A percentile compares a stretch with the other conserved stretches of the same genome.
These are phyloP conservation scores for Dendrobium catenatum DNA, from an alignment of 106 monocot genomes.

Conservation along the genomic window DNA sequence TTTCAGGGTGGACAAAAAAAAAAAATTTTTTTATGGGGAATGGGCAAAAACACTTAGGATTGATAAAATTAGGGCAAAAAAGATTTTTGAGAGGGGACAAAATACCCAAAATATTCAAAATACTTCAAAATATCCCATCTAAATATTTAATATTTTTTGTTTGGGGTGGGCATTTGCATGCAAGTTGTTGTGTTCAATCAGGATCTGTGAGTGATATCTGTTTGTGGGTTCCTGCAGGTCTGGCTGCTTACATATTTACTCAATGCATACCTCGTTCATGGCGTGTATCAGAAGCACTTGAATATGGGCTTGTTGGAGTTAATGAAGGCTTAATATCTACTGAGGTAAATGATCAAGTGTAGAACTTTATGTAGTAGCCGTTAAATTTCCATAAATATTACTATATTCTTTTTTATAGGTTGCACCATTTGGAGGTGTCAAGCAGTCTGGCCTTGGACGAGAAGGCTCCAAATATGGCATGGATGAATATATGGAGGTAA, in stretches of 20 bases:
- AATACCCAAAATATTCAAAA: too few relatives aligned
- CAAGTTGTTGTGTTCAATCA: neutral
- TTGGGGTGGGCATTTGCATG: neutral
- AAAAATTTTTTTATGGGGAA: too few relatives aligned
- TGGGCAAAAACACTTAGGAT: too few relatives aligned
- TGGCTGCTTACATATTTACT: constrained; percentile 90
- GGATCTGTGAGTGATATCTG: neutral
- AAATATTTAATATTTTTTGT: too few relatives aligned
- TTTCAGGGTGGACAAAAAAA: too few relatives aligned
- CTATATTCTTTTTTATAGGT: constrained; percentile 33
- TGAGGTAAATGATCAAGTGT: constrained; percentile 36
- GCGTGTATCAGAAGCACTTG: constrained; percentile 94
- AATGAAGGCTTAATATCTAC: constrained; percentile 93
- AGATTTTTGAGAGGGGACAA: too few relatives aligned
- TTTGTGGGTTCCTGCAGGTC: constrained; percentile 24
- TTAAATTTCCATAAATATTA: neutral
- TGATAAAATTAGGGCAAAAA: too few relatives aligned
- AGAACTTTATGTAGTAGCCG: neutral
- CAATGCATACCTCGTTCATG: constrained; percentile 78
- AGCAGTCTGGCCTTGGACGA: constrained; percentile 94
- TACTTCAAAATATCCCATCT: too few relatives aligned
- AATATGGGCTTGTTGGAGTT: constrained; percentile 91
- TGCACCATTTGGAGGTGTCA: constrained; percentile 95
- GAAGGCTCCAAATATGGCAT: constrained; percentile 99
- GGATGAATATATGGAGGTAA: constrained; percentile 85